Evolutionary conservation across 2,329 filamentous ascomycete genomes (phyloP).

Genomic region (Thielaviopsis ethacetica): DNA sequence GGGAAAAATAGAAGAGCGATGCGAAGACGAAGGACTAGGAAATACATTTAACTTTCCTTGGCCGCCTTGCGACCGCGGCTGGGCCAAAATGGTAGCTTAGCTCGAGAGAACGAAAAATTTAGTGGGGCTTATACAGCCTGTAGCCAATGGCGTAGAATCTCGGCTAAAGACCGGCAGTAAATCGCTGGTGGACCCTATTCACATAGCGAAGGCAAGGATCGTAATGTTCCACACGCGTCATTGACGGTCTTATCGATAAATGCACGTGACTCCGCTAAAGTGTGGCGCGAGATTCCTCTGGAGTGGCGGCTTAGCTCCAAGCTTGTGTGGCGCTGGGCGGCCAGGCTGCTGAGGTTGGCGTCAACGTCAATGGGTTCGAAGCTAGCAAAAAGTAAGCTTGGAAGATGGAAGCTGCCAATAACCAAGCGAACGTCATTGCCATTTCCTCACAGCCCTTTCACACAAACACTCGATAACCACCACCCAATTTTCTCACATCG

Average conservation of each 20-base stretch:
- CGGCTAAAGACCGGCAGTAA: background rate
- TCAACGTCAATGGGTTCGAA: slow-evolving; percentile 6
- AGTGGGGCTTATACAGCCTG: background rate
- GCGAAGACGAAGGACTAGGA: background rate
- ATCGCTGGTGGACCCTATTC: background rate
- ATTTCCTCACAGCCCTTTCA: background rate
- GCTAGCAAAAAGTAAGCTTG: background rate
- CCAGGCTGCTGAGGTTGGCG: slow-evolving; percentile 12
- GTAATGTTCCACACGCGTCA: background rate
- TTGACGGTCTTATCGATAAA: background rate
- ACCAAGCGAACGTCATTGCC: slow-evolving; percentile 4
- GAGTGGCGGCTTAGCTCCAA: slow-evolving; percentile 21
- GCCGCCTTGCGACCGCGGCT: background rate
- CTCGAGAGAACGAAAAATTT: background rate
- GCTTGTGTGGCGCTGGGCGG: slow-evolving; percentile 13
- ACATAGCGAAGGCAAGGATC: background rate
- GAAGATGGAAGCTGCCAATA: background rate
- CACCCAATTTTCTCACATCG: background rate
- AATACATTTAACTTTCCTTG: background rate
- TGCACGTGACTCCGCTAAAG: background rate
- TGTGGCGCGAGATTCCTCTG: slow-evolving; percentile 13
- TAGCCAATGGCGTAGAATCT: background rate
- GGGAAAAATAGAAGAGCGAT: background rate
- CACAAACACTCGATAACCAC: background rate
- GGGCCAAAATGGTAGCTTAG: background rate